phyloP scores from a whole-genome alignment of 495 filamentous ascomycete species.

The Gamarada debralockiae region DNA sequence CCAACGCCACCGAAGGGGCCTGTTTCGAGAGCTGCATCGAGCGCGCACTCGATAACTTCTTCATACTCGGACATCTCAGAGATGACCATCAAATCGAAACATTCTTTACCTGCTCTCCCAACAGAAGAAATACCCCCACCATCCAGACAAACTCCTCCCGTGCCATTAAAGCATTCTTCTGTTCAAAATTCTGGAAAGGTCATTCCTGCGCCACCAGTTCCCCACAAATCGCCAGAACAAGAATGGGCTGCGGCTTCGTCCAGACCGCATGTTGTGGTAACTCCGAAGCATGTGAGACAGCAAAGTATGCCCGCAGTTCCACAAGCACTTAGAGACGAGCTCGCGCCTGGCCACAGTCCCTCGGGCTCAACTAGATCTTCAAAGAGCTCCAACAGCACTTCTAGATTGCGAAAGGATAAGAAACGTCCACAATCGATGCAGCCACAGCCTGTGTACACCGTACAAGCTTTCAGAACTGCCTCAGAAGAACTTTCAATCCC shows the following conservation, averaged over 20 bases:
- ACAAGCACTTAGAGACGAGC: background rate
- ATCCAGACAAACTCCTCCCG: background rate
- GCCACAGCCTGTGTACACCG: slow-evolving; percentile 2
- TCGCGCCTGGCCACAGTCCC: no score
- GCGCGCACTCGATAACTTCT: slow-evolving; percentile 4
- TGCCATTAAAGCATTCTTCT: slow-evolving; percentile 3
- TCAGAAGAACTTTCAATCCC: slow-evolving; percentile 9
- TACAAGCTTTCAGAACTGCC: slow-evolving; percentile 10
- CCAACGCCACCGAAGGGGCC: slow-evolving; percentile 1
- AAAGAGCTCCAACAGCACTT: background rate
- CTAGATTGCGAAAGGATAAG: background rate
- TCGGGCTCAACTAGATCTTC: background rate
- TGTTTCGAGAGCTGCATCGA: slow-evolving; percentile 8
- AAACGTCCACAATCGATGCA: no score
- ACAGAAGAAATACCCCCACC: background rate
- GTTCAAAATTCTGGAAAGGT: background rate
- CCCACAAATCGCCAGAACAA: background rate
- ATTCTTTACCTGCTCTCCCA: background rate
- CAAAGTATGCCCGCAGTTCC: slow-evolving; percentile 9
- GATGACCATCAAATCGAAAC: background rate
- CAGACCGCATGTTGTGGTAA: background rate
- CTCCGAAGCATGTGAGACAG: background rate
- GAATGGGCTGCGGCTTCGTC: background rate
- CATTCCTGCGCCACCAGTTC: background rate
- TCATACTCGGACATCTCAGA: background rate